Conservation (phyloP, 345 rosid genomes). For the Cardamine resedifolia region DNA sequence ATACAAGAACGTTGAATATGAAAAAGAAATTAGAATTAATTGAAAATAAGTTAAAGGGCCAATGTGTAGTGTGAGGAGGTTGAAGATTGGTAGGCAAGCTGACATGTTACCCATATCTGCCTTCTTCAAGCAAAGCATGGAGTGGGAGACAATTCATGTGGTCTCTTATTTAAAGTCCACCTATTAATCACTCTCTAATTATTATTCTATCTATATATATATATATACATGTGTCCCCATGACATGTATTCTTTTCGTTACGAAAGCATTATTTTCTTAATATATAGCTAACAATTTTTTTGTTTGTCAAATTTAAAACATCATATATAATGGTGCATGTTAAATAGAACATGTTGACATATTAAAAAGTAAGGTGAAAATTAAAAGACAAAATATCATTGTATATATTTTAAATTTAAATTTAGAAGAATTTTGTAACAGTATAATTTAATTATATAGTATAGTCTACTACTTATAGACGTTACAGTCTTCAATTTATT, state of each 20-base stretch:
- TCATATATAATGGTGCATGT: neutral
- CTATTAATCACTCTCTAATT: conserved; percentile 41
- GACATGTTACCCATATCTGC: conserved; percentile 71
- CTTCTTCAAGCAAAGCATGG: conserved; percentile 64
- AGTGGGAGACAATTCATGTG: conserved; percentile 89
- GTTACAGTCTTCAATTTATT: neutral
- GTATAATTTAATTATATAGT: neutral
- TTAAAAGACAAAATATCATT: neutral
- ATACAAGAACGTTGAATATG: neutral
- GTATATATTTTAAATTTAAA: neutral
- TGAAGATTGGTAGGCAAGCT: conserved; percentile 56
- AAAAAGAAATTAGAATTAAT: conserved; percentile 24
- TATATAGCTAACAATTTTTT: neutral
- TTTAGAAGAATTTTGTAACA: neutral
- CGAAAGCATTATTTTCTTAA: neutral
- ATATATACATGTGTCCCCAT: neutral
- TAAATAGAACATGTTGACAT: neutral
- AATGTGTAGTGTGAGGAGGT: conserved; percentile 31
- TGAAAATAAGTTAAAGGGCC: conserved; percentile 36
- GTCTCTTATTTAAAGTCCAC: conserved; percentile 44
- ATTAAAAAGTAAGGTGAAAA: neutral
- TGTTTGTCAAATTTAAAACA: neutral
- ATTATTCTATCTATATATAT: neutral
- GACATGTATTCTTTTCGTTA: neutral
- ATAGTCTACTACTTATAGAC: neutral